phyloP scores from a whole-genome alignment of 2,329 filamentous ascomycete species.

The Phaeomoniella chlamydospora region DNA sequence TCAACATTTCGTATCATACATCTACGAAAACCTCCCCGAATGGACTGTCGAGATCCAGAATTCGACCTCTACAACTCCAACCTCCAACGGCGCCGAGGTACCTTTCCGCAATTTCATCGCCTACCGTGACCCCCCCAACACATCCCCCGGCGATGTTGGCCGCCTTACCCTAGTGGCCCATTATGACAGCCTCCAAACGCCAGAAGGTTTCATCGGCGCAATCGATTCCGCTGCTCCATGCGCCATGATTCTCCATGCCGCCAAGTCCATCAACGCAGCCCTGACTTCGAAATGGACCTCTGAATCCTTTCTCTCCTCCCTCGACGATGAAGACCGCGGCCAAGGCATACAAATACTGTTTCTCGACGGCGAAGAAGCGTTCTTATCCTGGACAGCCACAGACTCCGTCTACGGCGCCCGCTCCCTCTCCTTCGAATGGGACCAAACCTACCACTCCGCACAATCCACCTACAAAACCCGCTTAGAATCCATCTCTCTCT shows the following conservation, averaged over 20 bases:
- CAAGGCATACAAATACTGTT: slow-evolving; percentile 80
- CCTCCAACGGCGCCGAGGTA: slow-evolving; percentile 52
- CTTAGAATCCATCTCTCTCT: slow-evolving; percentile 68
- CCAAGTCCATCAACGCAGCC: slow-evolving; percentile 63
- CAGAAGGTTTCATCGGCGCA: slow-evolving; percentile 80
- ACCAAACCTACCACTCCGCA: slow-evolving; percentile 50
- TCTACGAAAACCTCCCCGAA: slow-evolving; percentile 54
- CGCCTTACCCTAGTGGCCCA: slow-evolving; percentile 81
- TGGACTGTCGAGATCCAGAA: slow-evolving; percentile 83
- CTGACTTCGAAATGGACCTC: slow-evolving; percentile 70
- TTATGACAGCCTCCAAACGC: slow-evolving; percentile 73
- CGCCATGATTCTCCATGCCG: slow-evolving; percentile 80
- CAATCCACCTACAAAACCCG: slow-evolving; percentile 62
- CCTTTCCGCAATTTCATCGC: slow-evolving; percentile 82
- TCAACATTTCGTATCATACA: slow-evolving; percentile 74
- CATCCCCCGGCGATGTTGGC: slow-evolving; percentile 57
- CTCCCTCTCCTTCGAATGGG: slow-evolving; percentile 72
- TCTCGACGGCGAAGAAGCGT: slow-evolving; percentile 90
- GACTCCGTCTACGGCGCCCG: slow-evolving; percentile 85
- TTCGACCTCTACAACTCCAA: slow-evolving; percentile 71
- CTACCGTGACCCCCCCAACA: slow-evolving; percentile 76
- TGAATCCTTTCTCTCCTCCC: slow-evolving; percentile 34
- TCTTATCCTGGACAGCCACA: slow-evolving; percentile 58
- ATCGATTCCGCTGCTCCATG: slow-evolving; percentile 90
- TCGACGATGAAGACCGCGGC: slow-evolving; percentile 50